These are phyloP conservation scores for Raphanus sativus DNA, from an alignment of 345 rosid genomes.

Conservation along the genomic window DNA sequence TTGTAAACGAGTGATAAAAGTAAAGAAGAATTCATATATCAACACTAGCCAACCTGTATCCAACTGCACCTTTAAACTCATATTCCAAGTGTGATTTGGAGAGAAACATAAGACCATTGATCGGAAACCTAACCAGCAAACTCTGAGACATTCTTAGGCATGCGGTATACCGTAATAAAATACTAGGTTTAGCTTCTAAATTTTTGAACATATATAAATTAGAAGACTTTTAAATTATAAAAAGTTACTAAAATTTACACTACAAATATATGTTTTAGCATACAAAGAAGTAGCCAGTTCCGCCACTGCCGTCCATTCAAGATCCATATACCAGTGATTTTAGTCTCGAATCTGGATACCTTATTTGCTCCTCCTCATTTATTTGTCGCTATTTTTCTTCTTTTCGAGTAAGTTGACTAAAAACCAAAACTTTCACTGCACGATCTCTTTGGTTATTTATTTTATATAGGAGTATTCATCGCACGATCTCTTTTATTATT, in stretches of 20 bases:
- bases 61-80: not conserved
- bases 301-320: not conserved
- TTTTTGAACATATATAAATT: too few species aligned
- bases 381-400: not conserved
- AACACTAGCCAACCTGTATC: not conserved
- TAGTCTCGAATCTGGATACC: not conserved
- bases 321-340: not conserved
- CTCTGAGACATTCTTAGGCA: too few species aligned
- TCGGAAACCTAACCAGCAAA: too few species aligned
- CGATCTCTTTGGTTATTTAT: too few species aligned
- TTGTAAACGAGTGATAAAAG: not conserved
- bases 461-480: not conserved
- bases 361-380: not conserved
- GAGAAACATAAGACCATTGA: not conserved
- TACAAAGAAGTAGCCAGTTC: not conserved
- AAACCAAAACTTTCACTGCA: not conserved
- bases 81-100: not conserved
- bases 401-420: not conserved
- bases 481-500: not conserved
- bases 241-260: too few species aligned
- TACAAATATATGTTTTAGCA: too few species aligned
- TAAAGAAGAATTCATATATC: not conserved
- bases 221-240: too few species aligned
- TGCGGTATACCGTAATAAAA: too few species aligned
- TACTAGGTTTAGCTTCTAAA: too few species aligned